A percentile compares a stretch with the other conserved stretches of the same genome.
These are phyloP conservation scores for Kodamaea neixiangensis DNA, from an alignment of 805 yeast genomes.

Conservation along the genomic window DNA sequence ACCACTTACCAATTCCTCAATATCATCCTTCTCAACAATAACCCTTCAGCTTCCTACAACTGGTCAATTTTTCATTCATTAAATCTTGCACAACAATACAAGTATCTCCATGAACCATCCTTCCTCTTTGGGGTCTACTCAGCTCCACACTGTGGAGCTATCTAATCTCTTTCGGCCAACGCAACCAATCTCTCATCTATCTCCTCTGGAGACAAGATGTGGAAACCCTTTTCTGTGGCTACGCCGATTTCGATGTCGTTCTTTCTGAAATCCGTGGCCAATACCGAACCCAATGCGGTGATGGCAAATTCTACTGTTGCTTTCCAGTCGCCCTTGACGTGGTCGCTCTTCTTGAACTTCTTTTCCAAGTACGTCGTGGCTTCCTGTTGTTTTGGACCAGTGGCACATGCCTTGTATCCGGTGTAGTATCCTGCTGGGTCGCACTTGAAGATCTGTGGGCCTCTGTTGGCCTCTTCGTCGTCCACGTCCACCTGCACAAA, in stretches of 20 bases:
- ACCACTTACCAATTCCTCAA: neutral
- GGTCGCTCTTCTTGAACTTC: slow-evolving; percentile 71
- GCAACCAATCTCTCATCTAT: slow-evolving; percentile 92
- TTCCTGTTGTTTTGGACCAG: slow-evolving; percentile 98
- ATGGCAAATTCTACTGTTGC: slow-evolving; percentile 88
- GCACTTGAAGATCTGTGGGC: slow-evolving; percentile 87
- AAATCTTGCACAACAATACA: neutral
- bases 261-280: slow-evolving; percentile 92
- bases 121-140: neutral
- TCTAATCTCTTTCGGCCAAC: slow-evolving; percentile 92
- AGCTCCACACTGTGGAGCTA: neutral
- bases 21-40: neutral
- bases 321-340: slow-evolving; percentile 81
- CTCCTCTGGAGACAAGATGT: slow-evolving; percentile 75
- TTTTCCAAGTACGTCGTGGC: slow-evolving; percentile 88
- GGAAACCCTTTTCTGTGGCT: slow-evolving; percentile 72
- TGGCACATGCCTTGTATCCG: slow-evolving; percentile 87
- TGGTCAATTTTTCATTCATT: neutral
- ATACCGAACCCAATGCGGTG: slow-evolving; percentile 77
- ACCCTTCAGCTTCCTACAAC: neutral
- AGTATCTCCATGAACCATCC: neutral
- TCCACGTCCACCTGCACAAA: slow-evolving; percentile 63
- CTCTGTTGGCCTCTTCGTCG: slow-evolving; percentile 76
- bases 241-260: slow-evolving; percentile 93
- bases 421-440: slow-evolving; percentile 98